Conservation (phyloP, 225 moss, liverwort and hornwort genomes). For the Straminergon stramineum region DNA sequence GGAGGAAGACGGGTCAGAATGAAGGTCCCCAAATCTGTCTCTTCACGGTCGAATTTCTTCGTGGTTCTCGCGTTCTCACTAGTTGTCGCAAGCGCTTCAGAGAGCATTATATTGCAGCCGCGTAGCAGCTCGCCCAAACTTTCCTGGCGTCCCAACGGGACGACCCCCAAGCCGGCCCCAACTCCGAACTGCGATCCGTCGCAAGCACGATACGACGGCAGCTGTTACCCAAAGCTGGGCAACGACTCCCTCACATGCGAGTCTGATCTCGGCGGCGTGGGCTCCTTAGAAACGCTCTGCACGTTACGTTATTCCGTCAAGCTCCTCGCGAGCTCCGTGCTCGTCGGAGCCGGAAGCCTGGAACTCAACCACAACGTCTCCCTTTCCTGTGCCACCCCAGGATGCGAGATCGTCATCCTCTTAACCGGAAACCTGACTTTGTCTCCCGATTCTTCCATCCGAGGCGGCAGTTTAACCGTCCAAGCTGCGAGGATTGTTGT, state of each 20-base stretch:
- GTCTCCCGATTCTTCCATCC: conserved; percentile 29
- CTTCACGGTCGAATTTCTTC: neutral
- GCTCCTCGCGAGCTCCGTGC: conserved; percentile 36
- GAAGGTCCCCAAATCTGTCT: conserved; percentile 19
- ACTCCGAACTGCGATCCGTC: conserved; percentile 14
- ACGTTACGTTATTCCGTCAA: conserved; percentile 16
- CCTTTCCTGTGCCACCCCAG: conserved; percentile 36
- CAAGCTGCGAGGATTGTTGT: conserved; percentile 44
- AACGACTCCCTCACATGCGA: conserved; percentile 62
- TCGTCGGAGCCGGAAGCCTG: conserved; percentile 57
- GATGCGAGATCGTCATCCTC: conserved; percentile 63
- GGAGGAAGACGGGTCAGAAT: conserved; percentile 39
- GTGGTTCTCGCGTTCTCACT: neutral
- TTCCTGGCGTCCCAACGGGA: neutral
- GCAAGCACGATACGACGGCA: conserved; percentile 1
- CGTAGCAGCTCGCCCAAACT: neutral
- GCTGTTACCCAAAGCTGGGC: conserved; percentile 17
- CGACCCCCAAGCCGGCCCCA: neutral
- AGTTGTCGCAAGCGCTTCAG: conserved; percentile 1
- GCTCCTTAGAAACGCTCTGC: conserved; percentile 52
- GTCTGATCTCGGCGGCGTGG: conserved; percentile 52
- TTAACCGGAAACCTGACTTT: conserved; percentile 53
- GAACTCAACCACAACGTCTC: conserved; percentile 30
- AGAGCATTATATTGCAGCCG: conserved; percentile 18
- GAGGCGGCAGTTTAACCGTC: conserved; percentile 60